Base-by-base conservation (phyloP, 352 stramenopile species). In the Blastocystis sp. region DNA sequence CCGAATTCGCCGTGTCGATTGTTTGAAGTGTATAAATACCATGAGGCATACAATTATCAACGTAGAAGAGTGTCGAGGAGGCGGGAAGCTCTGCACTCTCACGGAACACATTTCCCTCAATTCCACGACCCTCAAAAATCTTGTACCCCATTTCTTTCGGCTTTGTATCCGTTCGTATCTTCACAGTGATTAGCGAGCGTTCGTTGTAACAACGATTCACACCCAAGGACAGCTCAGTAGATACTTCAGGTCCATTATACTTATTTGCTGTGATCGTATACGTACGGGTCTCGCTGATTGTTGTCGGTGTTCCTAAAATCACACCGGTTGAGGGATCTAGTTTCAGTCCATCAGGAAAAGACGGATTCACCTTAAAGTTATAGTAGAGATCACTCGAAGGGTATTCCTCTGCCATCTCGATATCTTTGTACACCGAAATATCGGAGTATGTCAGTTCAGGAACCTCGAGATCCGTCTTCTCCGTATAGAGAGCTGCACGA, bases 381-480 rank as follows among this genome's bases (percentile, higher is more conserved):
- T 62, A 66, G 43, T 81, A 81, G 41, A 34, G 20, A 9, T 62
- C 50, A 1, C n/a, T 26, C 13, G 18, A 34, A 9, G 70, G 70
- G 41, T 39, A 63, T 6, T 62, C 37, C 55, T 81, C 70, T 0
- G 45, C 34, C 70, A 81, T 81, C 7, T 81, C 70, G 26, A 81
- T 81, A 34, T 81, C 43, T 53, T 81, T 81, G 45, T 63, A 65
- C 24, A 66, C 50, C 1, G 37, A 26, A 20, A 26, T 43, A 7
- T 16, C 6, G 8, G 30, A 43, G 26, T 37, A 79, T 9, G 6
- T 63, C 47, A 62, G 30, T 24, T 30, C 16, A 1, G 68, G 68
- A 56, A 63, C 50, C 13, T 64, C 54, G 37, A 39, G 26, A 43
- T 30, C 20, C 18, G 73, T 85, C 30, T n/a, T 6, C 16, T 65